Evolutionary conservation across 129 eudicot genomes (phyloP).

Genomic region (Lactuca saligna): DNA sequence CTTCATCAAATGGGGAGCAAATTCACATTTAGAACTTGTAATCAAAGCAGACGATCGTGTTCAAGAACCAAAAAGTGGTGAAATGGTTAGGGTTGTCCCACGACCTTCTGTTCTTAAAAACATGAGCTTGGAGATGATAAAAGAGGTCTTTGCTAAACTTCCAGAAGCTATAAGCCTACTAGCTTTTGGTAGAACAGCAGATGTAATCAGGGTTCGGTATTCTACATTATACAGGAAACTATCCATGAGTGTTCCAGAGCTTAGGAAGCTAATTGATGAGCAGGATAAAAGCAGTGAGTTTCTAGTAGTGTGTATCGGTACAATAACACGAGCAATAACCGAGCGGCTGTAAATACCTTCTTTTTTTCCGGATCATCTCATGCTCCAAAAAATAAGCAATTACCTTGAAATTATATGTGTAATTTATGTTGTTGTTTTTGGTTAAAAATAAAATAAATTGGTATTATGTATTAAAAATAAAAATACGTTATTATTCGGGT

Average conservation of each 20-base stretch:
- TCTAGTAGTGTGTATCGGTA: too few species aligned
- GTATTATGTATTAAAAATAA: too few species aligned
- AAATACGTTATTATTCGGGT: too few species aligned
- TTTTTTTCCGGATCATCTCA: too few species aligned
- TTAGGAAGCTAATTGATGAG: slow-evolving; percentile 91
- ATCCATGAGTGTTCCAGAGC: slow-evolving; percentile 95
- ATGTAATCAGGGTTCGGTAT: slow-evolving; percentile 89
- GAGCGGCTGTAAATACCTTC: too few species aligned
- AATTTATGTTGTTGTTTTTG: too few species aligned
- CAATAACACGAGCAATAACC: too few species aligned
- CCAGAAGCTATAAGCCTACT: slow-evolving; percentile 89
- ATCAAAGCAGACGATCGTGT: slow-evolving; percentile 88
- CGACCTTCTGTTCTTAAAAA: slow-evolving; percentile 75
- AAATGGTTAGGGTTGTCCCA: slow-evolving; percentile 87
- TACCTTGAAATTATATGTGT: too few species aligned
- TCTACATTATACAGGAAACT: slow-evolving; percentile 86
- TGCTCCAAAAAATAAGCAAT: too few species aligned
- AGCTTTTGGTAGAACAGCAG: slow-evolving; percentile 87
- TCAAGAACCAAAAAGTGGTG: slow-evolving; percentile 94
- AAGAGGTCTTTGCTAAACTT: slow-evolving; percentile 62
- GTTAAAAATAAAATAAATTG: too few species aligned
- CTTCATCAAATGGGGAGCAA: slow-evolving; percentile 94
- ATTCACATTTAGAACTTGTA: slow-evolving; percentile 89
- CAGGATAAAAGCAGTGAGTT: slow-evolving; percentile 80
- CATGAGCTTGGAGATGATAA: slow-evolving; percentile 85